Conservation (phyloP, 352 stramenopile genomes). For the Globisporangium spiculum region DNA sequence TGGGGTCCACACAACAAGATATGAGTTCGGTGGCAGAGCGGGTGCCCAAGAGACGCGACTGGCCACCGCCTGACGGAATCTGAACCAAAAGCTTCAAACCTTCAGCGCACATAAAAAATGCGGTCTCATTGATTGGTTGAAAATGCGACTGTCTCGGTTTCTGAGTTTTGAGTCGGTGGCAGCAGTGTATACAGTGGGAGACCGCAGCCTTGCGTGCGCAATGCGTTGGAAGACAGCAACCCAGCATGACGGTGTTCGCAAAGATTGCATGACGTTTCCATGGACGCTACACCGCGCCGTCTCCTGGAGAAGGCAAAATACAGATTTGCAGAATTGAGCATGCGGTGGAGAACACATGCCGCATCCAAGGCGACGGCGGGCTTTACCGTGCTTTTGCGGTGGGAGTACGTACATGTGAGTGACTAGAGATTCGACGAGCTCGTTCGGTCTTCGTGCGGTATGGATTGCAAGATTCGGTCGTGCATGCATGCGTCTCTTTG, state of each 20-base stretch:
- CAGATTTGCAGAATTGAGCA: background rate
- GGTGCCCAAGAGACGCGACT: slow-evolving; percentile 1
- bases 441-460: background rate
- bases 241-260: background rate
- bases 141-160: slow-evolving; percentile 2
- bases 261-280: background rate
- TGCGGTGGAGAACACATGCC: background rate
- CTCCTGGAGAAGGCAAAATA: background rate
- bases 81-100: background rate
- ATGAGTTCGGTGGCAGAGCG: slow-evolving; percentile 17
- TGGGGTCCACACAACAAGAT: slow-evolving; percentile 17
- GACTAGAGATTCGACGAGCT: background rate
- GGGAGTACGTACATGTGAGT: background rate
- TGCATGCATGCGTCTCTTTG: background rate
- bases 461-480: background rate
- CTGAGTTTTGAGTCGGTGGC: slow-evolving; percentile 3
- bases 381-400: background rate
- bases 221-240: background rate
- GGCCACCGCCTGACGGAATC: background rate
- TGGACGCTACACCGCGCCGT: background rate
- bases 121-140: background rate
- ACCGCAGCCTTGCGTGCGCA: background rate
- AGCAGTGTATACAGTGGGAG: background rate
- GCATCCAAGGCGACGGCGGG: background rate
- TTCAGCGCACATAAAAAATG: background rate